These are phyloP conservation scores for Alopecurus myosuroides DNA, from an alignment of 176 grass and related monocot species.

Conservation along the genomic window DNA sequence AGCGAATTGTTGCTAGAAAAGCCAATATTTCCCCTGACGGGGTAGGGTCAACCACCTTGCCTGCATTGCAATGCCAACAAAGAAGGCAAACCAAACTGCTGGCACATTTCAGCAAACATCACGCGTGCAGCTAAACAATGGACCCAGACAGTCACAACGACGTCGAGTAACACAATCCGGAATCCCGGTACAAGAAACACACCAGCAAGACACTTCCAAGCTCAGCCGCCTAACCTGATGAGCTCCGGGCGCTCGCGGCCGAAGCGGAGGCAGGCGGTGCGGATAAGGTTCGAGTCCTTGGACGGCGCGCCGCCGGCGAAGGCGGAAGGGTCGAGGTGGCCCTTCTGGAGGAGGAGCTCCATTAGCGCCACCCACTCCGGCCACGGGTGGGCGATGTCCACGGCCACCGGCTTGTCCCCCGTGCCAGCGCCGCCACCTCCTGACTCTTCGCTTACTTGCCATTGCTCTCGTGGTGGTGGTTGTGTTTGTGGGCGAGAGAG, in stretches of 20 bases:
- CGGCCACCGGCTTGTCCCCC: constrained; percentile 3
- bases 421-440: not conserved
- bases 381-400: constrained; percentile 71
- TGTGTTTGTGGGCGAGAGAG: not conserved
- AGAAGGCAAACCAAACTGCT: not conserved
- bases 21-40: not conserved
- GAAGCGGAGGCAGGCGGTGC: constrained; percentile 70
- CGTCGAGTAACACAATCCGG: not conserved
- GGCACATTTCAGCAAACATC: constrained; percentile 51
- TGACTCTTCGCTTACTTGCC: constrained; percentile 4
- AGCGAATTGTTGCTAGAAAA: not conserved
- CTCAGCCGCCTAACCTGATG: constrained; percentile 46
- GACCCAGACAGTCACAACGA: not conserved
- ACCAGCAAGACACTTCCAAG: not conserved
- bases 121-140: constrained; percentile 9
- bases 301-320: constrained; percentile 23
- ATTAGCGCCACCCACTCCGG: constrained; percentile 64
- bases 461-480: not conserved
- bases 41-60: not conserved
- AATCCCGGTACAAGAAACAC: not conserved
- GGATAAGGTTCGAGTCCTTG: constrained; percentile 60
- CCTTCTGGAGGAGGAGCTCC: constrained; percentile 57
- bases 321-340: constrained; percentile 39
- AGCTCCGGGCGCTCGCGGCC: constrained; percentile 52
- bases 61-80: not conserved